Base-by-base conservation (phyloP, 2,329 filamentous ascomycete species). In the Cordyceps farinosa region DNA sequence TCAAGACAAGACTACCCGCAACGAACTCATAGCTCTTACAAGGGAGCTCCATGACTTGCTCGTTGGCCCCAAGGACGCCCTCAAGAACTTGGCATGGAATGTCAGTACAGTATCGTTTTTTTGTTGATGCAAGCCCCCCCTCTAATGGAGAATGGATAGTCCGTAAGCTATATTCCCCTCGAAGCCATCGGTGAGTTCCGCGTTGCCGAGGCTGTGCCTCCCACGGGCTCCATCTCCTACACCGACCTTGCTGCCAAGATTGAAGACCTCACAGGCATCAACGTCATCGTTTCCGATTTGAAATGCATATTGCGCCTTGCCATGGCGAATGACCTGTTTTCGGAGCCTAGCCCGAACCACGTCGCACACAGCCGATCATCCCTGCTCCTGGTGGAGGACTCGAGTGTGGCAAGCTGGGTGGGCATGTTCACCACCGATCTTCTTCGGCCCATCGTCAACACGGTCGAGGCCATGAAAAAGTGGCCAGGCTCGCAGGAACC, bases 331-430 rank as follows among this genome's bases (percentile, higher is more conserved):
- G 72, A 73, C 51, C 66, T 79, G 29, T 80, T 81, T 61, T 62
- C 65, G 30, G 79, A 80, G 67, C 76, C 76, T 0, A 61, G 69
- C 15, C 65, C 69, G 3, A 77, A 74, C 3, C 67, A 70, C 15
- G 75, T 81, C 5, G 73, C 74, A 3, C 79, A 81, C 65, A 80
- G 75, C 17, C 67, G 71, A 8, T 66, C 68, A 1, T 76, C 74
- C 30, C 70, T 69, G 7, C 60, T 74, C 7, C 65, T 79, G 3
- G 64, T 71, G 1, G 67, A 72, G 22, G 70, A 74, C 45, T 66
- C 65, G 2, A 59, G 65, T 7, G 63, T 74, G 10, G 67, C 65
- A 10, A 72, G 69, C 65, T 77, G 75, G 75, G 69, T 73, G 0
- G 70, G 69, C 2, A 67, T 72, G 45, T 69, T 74, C 30, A 70